phyloP scores from a whole-genome alignment of 1,139 yeast genomes.

The Citeromyces hawaiiensis region DNA sequence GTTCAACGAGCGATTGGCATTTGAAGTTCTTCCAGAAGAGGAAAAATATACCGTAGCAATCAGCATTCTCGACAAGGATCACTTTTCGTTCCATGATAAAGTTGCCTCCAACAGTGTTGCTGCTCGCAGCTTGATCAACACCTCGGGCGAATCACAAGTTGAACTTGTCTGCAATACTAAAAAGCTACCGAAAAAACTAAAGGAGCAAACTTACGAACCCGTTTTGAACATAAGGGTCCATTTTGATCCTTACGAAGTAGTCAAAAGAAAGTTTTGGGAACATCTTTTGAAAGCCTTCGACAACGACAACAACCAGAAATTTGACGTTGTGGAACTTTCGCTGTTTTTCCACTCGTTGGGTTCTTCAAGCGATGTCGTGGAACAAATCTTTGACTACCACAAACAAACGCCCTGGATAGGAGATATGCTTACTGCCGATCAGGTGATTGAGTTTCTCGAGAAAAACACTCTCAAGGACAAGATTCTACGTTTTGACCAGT shows the following conservation, averaged over 20 bases:
- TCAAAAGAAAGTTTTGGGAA: slow-evolving; percentile 63
- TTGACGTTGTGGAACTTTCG: slow-evolving; percentile 42
- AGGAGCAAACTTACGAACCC: slow-evolving; percentile 32
- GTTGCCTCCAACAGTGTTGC: slow-evolving; percentile 35
- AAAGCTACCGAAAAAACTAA: slow-evolving; percentile 7
- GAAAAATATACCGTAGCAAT: slow-evolving; percentile 51
- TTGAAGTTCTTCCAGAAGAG: slow-evolving; percentile 65
- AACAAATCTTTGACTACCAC: slow-evolving; percentile 27
- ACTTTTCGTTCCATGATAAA: slow-evolving; percentile 68
- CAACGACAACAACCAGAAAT: slow-evolving; percentile 23
- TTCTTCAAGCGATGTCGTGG: slow-evolving; percentile 35
- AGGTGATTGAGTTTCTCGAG: slow-evolving; percentile 45
- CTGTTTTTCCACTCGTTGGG: slow-evolving; percentile 54
- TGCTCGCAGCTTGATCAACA: not conserved
- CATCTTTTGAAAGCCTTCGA: slow-evolving; percentile 45
- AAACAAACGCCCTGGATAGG: slow-evolving; percentile 36
- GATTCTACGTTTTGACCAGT: slow-evolving; percentile 45
- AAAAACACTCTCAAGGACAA: slow-evolving; percentile 16
- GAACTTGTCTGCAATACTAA: not conserved
- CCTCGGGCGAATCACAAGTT: slow-evolving; percentile 3
- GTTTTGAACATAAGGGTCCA: slow-evolving; percentile 45
- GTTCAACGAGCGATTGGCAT: slow-evolving; percentile 68
- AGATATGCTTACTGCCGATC: slow-evolving; percentile 40
- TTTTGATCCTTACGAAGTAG: slow-evolving; percentile 52
- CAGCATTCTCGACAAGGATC: slow-evolving; percentile 73